Base-by-base conservation (phyloP, 352 stramenopile species). In the Globisporangium uncinulatum region DNA sequence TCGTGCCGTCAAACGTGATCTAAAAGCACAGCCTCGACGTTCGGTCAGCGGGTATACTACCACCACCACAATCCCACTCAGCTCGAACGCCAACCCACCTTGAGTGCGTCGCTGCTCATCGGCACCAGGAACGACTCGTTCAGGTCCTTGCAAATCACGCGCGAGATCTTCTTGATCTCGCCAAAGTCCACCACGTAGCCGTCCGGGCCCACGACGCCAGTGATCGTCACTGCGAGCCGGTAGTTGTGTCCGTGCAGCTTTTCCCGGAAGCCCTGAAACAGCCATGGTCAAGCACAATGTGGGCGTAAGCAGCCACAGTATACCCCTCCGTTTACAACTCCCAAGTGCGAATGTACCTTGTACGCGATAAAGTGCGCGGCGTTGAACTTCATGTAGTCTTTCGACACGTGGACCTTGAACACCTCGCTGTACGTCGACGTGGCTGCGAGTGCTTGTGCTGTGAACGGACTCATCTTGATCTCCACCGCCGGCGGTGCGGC, bases 231-330 rank as follows among this genome's bases (percentile, higher is more conserved):
- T 6, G 81, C 88, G n/a, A 98, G 83, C 6, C 74, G 85, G 74
- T 99, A 99, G 70, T 98, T 99, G 77, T 99, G 97, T 54, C 97
- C 97, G 59, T 99, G 97, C 7, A 99, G 67, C 47, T 95, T 89
- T 70, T 99, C 97, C 11, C 97, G 86, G 73, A 98, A 99, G 20
- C 88, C 88, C 78, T 90, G n/a, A 48, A 59, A 14, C 45, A 67
- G 7, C 7, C 13, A 61, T 20, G 17, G 36, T 41, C 13, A n/a
- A 42, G 1, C n/a, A n/a, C n/a, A n/a, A n/a, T n/a, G n/a, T n/a
- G n/a, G n/a, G n/a, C n/a, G n/a, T n/a, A n/a, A n/a, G n/a, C n/a
- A n/a, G n/a, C n/a, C n/a, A n/a, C n/a, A n/a, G n/a, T n/a, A n/a
- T n/a, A n/a, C n/a, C n/a, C n/a, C n/a, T n/a, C n/a, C n/a, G n/a